Conservation (phyloP, 2,329 filamentous ascomycete species). For the Neofusicoccum parvum region DNA sequence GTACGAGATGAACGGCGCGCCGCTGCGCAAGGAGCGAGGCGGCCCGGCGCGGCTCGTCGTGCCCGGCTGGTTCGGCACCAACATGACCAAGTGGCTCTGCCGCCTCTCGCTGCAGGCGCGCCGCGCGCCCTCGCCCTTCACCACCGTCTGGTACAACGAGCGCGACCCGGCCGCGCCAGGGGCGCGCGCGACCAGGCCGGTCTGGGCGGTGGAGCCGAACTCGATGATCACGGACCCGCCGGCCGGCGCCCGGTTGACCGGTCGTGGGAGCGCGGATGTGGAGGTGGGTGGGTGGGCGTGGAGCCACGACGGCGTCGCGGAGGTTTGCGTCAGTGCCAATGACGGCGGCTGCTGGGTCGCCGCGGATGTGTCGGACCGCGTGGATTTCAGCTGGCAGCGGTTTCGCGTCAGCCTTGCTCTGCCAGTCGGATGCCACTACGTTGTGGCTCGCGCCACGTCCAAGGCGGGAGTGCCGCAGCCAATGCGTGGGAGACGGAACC, state of each 20-base stretch:
- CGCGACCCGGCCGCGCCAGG: slow-evolving; percentile 8
- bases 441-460: slow-evolving; percentile 24
- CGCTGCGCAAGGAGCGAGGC: slow-evolving; percentile 29
- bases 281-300: slow-evolving; percentile 32
- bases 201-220: slow-evolving; percentile 33
- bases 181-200: slow-evolving; percentile 24
- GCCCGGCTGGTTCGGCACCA: slow-evolving; percentile 37
- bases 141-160: slow-evolving; percentile 34
- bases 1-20: slow-evolving; percentile 31
- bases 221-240: slow-evolving; percentile 32
- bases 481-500: slow-evolving; percentile 28
- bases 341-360: slow-evolving; percentile 23
- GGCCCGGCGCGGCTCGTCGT: slow-evolving; percentile 36
- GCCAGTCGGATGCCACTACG: not conserved
- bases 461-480: slow-evolving; percentile 26
- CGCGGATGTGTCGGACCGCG: slow-evolving; percentile 14
- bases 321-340: slow-evolving; percentile 28
- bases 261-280: not conserved
- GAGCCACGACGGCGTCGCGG: slow-evolving; percentile 27
- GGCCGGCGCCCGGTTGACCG: slow-evolving; percentile 21
- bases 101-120: slow-evolving; percentile 26
- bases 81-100: slow-evolving; percentile 37
- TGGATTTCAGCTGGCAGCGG: slow-evolving; percentile 22
- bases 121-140: slow-evolving; percentile 31
- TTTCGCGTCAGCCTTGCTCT: slow-evolving; percentile 8